Evolutionary conservation across 2,329 filamentous ascomycete genomes (phyloP), one percentile per base, ranked within the genome.

Genomic region (Claviceps fusiformis): DNA sequence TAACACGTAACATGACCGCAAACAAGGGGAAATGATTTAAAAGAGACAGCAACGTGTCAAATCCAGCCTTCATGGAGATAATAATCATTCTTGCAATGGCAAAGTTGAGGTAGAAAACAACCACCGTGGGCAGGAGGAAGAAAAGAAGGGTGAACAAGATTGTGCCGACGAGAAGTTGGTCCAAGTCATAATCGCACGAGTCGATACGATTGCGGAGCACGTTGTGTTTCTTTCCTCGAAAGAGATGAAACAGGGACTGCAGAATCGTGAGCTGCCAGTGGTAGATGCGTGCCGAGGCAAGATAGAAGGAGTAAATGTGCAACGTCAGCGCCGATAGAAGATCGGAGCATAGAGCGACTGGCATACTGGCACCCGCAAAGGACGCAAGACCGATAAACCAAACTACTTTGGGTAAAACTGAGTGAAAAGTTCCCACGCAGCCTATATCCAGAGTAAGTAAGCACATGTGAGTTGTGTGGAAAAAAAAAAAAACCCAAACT

Each of bases 231-330:
- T 96, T 97, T 56, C 93, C 95, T 37, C 92, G 88, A 67, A 98
- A 98, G 10, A 98, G 83, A 68, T 98, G 95, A 70, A 98, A 98
- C n/a, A 98, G 82, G 11, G 92, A 97, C 60, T 92, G 85, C 60
- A 98, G 86, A 59, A 98, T 97, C 3, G 87, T 95, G 58, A 98
- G 83, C 71, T 98, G 93, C 93, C 93, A 98, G 71, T 97, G 90
- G 70, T 92, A 98, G 64, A 98, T 97, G 53, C 93, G 86, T 3
- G 93, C 93, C 9, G 91, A 95, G 17, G 95, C 92, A 56, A 97
- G 85, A 70, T 98, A 98, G 69, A 98, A 98, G 1, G 87, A 95
- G 74, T 97, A 95, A 55, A 98, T 96, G 70, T 98, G 93, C 41
- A 98, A 75, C 1, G 95, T 98, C 57, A 97, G 76, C 50, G 95